Evolutionary conservation across 1,284 basidiomycete genomes (phyloP).

Genomic region (Ganoderma multipileum): DNA sequence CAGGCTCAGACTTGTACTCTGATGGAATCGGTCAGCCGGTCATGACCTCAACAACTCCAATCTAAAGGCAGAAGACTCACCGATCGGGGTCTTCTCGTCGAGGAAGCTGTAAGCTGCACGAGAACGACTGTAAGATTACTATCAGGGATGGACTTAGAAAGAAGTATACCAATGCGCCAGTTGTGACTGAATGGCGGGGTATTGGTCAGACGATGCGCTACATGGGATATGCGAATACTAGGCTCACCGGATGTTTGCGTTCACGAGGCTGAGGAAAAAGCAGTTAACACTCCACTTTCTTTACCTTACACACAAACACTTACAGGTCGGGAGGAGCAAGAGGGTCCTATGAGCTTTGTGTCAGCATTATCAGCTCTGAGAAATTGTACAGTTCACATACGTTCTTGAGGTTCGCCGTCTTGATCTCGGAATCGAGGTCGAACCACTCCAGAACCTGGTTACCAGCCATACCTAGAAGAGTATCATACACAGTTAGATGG

Average conservation of each 20-base stretch:
- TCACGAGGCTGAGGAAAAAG: conserved; percentile 49
- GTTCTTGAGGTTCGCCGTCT: conserved; percentile 63
- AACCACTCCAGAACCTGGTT: conserved; percentile 71
- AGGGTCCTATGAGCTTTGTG: conserved; percentile 51
- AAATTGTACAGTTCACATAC: conserved; percentile 42
- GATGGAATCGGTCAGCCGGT: not conserved
- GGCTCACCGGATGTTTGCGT: conserved; percentile 54
- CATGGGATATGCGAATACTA: not conserved
- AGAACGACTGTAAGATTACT: not conserved
- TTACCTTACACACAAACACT: conserved; percentile 29
- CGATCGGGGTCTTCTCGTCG: conserved; percentile 38
- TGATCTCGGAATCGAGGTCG: conserved; percentile 68
- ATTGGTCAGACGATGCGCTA: not conserved
- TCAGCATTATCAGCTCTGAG: not conserved
- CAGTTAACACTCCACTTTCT: not conserved
- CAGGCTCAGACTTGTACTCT: conserved; percentile 44
- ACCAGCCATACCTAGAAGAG: conserved; percentile 58
- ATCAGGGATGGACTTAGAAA: not conserved
- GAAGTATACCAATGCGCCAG: conserved; percentile 55
- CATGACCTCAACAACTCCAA: not conserved
- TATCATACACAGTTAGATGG: not conserved
- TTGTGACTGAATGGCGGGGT: conserved; percentile 45
- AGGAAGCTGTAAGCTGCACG: conserved; percentile 37
- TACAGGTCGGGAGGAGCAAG: conserved; percentile 66
- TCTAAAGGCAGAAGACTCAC: conserved; percentile 22